Evolutionary conservation across 768 basidiomycete genomes (phyloP), one percentile per base, ranked within the genome.

Genomic region (Phylloporus sp.): DNA sequence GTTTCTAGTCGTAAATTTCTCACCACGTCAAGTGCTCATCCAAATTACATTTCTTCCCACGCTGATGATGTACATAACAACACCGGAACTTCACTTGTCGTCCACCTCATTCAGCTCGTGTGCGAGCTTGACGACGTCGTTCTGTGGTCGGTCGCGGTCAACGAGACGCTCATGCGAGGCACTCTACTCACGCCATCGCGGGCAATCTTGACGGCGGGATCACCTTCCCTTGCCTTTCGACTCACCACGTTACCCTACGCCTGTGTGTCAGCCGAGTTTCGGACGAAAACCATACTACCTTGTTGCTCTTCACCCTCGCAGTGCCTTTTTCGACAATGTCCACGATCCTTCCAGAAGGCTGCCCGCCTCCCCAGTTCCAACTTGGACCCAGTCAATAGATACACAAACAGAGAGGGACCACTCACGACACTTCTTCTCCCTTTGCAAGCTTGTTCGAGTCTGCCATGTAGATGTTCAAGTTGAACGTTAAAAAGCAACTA

Each of bases 111-210:
- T 72, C 50, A 79, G 49, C 59, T 78, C 75, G 46, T 76, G 73
- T 0, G 74, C 74, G 8, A 74, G 62, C 68, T 78, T 78, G 38
- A 77, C 75, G 3, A 75, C 74, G 50, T 77, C 68, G 46, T 76
- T 78, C 73, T 78, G 24, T 18, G 14, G 17, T n/a, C n/a, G n/a
- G n/a, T n/a, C n/a, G n/a, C n/a, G n/a, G n/a, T 36, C 17, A 37
- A 38, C 22, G 38, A 24, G n/a, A 5, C 5, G 4, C 6, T 8
- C 13, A n/a, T 11, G 31, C 7, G 48, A 18, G 17, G 38, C 17
- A 32, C 4, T 5, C 26, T 3, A 70, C 73, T 54, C 52, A 75
- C 76, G 18, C 75, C 74, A 24, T 67, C 55, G 26, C 74, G 65
- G 23, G 66, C 52, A 42, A 78, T 76, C 49, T 72, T 71, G 22